phyloP scores from a whole-genome alignment of 768 basidiomycete genomes.

The Pleurotus pulmonarius region DNA sequence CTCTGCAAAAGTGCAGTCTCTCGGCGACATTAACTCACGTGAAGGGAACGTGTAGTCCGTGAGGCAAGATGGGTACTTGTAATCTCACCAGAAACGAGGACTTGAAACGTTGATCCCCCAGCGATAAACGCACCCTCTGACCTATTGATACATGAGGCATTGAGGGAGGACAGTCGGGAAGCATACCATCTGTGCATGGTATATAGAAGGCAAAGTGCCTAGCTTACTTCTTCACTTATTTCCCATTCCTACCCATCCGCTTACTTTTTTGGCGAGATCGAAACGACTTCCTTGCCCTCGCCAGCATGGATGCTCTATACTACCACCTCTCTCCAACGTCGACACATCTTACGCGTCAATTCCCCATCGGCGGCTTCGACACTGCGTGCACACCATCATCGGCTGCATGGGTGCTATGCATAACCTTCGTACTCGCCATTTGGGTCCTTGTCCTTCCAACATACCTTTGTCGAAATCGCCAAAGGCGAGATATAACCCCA shows the following conservation, averaged over 20 bases:
- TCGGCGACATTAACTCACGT: conserved; percentile 2
- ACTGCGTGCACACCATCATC: neutral
- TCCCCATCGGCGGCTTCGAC: neutral
- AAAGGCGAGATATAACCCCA: no score
- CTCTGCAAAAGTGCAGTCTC: neutral
- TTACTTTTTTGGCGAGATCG: neutral
- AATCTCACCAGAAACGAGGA: conserved; percentile 3
- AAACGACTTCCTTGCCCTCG: neutral
- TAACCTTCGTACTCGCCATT: neutral
- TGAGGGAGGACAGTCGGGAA: neutral
- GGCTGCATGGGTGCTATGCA: no score
- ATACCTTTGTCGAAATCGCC: no score
- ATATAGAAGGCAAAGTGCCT: neutral
- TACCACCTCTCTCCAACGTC: neutral
- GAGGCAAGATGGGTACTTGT: neutral
- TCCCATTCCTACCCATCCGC: neutral
- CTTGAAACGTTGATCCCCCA: conserved; percentile 7
- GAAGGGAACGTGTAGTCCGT: conserved; percentile 4
- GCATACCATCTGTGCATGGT: neutral
- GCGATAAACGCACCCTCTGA: neutral
- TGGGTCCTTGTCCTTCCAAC: neutral
- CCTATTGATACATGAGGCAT: conserved; percentile 5
- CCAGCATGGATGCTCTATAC: neutral
- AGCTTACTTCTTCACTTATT: neutral
- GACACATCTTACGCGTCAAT: neutral